Evolutionary conservation across 495 filamentous ascomycete species (phyloP), one percentile per base, ranked within the genome.

Genomic region (Haplographium delicatum): DNA sequence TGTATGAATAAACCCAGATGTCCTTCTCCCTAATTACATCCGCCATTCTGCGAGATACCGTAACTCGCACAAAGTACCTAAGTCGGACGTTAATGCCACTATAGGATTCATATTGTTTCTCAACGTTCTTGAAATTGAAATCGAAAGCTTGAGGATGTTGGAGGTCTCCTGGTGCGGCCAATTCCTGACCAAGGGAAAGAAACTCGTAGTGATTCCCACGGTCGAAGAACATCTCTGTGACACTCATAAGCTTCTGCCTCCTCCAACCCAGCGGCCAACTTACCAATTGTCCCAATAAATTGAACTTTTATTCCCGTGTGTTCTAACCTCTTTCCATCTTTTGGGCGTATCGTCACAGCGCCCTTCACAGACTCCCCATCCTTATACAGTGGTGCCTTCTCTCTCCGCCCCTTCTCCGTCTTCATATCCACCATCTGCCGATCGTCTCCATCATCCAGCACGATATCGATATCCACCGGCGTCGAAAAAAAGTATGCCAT

Each of bases 91-190:
- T 99, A 78, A 99, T 99, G 61, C 93, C 93, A 70, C 96, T 95
- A 77, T 99, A 99, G 51, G 91, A 96, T 69, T 99, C 93, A 75
- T 99, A 99, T 66, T 95, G 90, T 74, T 99, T 99, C 78, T 99
- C 93, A 58, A 99, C 88, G 67, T 97, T 97, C 70, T 97, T 99
- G 80, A 99, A 99, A 72, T 96, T 95, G 81, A 99, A 99, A 50
- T 94, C 88, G 74, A 95, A 96, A 34, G 90, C 95, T 71, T 97
- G 94, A 27, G 93, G 94, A 70, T 99, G 93, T 58, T 97, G 91
- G 46, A 99, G 83, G 69, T 99, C 93, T 61, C 93, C 94, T 1
- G 93, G 93, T 18, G 90, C 89, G 8, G 93, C 93, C 23, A 99
- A 81, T 66, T 99, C 93, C 65, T 96, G 93, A 47, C 90, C 89